These are phyloP conservation scores for Pseudopediastrum boryanum DNA, from an alignment of 139 green algal species.

Conservation along the genomic window DNA sequence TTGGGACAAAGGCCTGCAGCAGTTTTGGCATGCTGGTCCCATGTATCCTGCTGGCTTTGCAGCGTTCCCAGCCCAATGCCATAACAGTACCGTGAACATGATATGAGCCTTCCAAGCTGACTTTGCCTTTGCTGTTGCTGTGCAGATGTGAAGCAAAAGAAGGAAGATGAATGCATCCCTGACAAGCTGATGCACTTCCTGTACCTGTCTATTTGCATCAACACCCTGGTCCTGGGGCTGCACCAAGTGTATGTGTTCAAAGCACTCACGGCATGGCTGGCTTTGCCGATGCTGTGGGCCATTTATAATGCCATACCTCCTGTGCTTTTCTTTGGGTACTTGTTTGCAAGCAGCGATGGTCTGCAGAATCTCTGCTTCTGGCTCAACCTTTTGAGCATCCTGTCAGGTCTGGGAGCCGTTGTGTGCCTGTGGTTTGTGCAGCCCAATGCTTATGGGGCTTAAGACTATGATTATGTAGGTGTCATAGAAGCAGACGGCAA, in stretches of 20 bases:
- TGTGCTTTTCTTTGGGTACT: conserved; percentile 28
- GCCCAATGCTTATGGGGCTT: no score
- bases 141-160: no score
- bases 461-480: no score
- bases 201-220: conserved; percentile 12
- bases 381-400: conserved; percentile 25
- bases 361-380: conserved; percentile 39
- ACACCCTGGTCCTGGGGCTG: conserved; percentile 27
- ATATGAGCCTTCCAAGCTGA: no score
- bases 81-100: no score
- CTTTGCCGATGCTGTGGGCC: conserved; percentile 34
- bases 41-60: no score
- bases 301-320: conserved; percentile 35
- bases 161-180: conserved; percentile 36
- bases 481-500: no score
- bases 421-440: conserved; percentile 34
- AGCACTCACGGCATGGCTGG: conserved; percentile 15
- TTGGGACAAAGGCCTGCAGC: neutral
- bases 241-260: conserved; percentile 11
- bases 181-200: conserved; percentile 25
- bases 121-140: no score
- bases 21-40: no score
- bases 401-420: conserved; percentile 7
- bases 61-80: no score
- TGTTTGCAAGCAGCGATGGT: conserved; percentile 5